Evolutionary conservation across 768 basidiomycete species (phyloP), one percentile per base, ranked within the genome.

Genomic region (Rhodotorula sphaerocarpa): DNA sequence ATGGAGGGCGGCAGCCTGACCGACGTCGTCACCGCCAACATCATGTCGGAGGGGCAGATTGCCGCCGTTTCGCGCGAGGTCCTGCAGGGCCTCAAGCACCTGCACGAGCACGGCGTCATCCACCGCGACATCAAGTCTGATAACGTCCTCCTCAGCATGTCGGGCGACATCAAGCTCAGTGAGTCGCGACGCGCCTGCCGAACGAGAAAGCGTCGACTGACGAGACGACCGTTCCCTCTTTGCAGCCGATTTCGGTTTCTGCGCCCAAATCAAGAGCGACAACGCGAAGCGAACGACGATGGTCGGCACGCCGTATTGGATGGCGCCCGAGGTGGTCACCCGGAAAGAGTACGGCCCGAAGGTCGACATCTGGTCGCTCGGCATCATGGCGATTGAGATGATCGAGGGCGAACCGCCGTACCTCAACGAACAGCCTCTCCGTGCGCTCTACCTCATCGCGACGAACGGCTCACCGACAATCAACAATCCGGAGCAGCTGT

Each of bases 71-170:
- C 86, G 47, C 79, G 90, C 74, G 95, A 97, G 78, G 90, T 87
- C 3, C 82, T 85, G 16, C 90, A 95, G 74, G 95, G 95, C 7
- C 77, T 99, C 42, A 85, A 92, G 75, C 95, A 99, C 76, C 78
- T 99, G 43, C 95, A 99, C 74, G 81, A 86, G 57, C 91, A 97
- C 71, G 90, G 90, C 36, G 93, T 99, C 70, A 99, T 99, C 64
- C 95, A 99, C 75, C 85, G 95, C 59, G 95, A 99, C 73, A 97
- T 99, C 80, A 97, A 99, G 85, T 89, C 87, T 66, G 95, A 97
- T 77, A 97, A 96, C 75, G 90, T 97, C 23, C 77, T 99, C 55
- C 78, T 97, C 64, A 90, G 87, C 72, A 79, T 95, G 80, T 82
- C 83, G 59, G 95, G 95, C 2, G 93, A 97, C 73, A 95, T 99